phyloP scores from a whole-genome alignment of 345 rosid genomes.

The Gossypium mustelinum region DNA sequence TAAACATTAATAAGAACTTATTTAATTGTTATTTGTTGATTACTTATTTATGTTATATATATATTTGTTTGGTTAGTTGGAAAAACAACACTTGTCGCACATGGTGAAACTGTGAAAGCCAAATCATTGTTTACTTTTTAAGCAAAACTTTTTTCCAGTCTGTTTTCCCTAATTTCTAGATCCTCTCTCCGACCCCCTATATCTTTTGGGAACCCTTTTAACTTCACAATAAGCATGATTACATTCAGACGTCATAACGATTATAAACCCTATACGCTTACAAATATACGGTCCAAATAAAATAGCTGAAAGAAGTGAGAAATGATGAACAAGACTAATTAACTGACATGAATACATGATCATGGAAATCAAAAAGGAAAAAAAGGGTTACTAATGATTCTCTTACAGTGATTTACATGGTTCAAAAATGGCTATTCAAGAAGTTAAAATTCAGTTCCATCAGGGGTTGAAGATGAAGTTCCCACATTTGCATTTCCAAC shows the following conservation, averaged over 20 bases:
- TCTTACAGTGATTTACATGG: not conserved
- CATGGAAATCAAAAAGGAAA: too few relatives aligned
- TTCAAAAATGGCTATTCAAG: not conserved
- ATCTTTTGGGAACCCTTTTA: not conserved
- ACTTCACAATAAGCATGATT: not conserved
- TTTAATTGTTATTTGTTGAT: too few relatives aligned
- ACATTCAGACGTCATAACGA: not conserved
- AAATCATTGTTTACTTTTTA: slow-evolving; percentile 1
- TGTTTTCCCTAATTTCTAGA: not conserved
- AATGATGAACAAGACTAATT: too few relatives aligned
- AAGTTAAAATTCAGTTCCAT: slow-evolving; percentile 1
- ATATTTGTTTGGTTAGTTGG: not conserved
- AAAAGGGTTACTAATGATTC: not conserved
- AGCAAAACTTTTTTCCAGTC: not conserved
- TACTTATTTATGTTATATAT: too few relatives aligned
- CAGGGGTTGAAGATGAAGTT: slow-evolving; percentile 80
- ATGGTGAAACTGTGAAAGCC: not conserved
- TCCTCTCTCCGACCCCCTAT: too few relatives aligned
- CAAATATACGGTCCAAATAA: not conserved
- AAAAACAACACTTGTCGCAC: not conserved
- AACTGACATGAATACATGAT: too few relatives aligned
- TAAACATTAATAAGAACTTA: too few relatives aligned
- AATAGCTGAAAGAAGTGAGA: too few relatives aligned
- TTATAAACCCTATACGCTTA: not conserved
- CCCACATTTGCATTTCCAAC: slow-evolving; percentile 98